These are phyloP conservation scores for Emericellopsis terricola DNA, from an alignment of 495 filamentous ascomycete species.

Conservation along the genomic window DNA sequence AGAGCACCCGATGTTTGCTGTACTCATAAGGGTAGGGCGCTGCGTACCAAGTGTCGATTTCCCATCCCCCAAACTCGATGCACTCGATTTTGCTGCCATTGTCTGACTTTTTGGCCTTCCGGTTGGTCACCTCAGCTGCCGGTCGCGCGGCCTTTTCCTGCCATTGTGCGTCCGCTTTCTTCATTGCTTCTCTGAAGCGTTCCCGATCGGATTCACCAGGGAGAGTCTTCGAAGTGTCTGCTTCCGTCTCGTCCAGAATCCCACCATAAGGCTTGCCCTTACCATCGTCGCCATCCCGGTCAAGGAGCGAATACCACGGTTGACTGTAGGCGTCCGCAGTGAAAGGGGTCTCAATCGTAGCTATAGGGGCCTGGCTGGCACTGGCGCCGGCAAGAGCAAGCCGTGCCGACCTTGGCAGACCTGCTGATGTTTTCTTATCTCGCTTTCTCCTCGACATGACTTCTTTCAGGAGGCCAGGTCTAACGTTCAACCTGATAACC, in stretches of 20 bases:
- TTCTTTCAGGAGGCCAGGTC: constrained; percentile 32
- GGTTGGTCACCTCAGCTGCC: too few species aligned
- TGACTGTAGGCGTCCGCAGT: constrained; percentile 37
- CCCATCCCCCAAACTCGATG: constrained; percentile 91
- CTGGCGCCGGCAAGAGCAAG: too few species aligned
- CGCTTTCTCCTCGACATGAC: constrained; percentile 29
- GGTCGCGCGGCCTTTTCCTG: too few species aligned
- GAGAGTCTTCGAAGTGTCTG: constrained; percentile 76
- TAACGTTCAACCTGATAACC: constrained; percentile 34
- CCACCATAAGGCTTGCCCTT: constrained; percentile 94
- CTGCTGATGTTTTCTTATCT: constrained; percentile 26
- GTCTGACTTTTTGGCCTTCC: constrained; percentile 47
- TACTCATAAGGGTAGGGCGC: constrained; percentile 97
- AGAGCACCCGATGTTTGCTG: constrained; percentile 82
- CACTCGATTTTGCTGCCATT: constrained; percentile 94
- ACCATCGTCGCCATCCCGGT: constrained; percentile 71
- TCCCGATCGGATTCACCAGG: constrained; percentile 63
- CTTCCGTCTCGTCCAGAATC: constrained; percentile 73
- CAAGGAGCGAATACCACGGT: constrained; percentile 69
- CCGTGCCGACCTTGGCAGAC: too few species aligned
- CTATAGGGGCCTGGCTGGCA: not conserved
- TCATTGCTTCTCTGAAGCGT: constrained; percentile 71
- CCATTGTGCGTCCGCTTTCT: constrained; percentile 84
- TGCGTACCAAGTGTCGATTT: constrained; percentile 99
- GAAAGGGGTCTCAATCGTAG: constrained; percentile 24